phyloP scores from a whole-genome alignment of 129 eudicot genomes.

The Scalesia atractyloides region DNA sequence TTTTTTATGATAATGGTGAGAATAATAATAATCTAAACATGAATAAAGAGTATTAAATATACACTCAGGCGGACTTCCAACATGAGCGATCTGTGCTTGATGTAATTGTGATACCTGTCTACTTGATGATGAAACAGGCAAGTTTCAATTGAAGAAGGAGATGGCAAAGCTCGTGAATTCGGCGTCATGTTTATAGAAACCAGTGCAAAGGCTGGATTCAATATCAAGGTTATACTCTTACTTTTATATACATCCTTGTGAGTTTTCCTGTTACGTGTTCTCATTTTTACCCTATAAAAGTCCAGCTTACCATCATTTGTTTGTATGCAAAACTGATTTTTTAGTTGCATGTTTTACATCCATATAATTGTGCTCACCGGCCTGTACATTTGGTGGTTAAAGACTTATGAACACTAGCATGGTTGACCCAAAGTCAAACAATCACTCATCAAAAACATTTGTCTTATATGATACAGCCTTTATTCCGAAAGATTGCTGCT shows the following conservation, averaged over 20 bases:
- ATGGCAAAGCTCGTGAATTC: slow-evolving; percentile 60
- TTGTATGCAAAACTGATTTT: neutral
- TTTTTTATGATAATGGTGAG: neutral
- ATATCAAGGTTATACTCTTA: slow-evolving; percentile 55
- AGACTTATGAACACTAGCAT: neutral
- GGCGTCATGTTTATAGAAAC: slow-evolving; percentile 88
- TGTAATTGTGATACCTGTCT: neutral
- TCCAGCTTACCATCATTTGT: neutral
- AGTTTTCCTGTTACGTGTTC: too few species aligned
- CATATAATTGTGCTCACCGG: neutral
- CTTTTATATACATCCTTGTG: neutral
- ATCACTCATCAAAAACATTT: neutral
- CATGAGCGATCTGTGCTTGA: neutral
- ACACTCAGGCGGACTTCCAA: too few species aligned
- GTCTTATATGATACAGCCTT: slow-evolving; percentile 47
- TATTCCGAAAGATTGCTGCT: slow-evolving; percentile 84
- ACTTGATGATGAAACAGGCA: slow-evolving; percentile 53
- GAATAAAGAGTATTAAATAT: neutral
- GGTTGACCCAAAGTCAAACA: neutral
- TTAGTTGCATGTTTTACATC: neutral
- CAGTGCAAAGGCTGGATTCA: slow-evolving; percentile 92
- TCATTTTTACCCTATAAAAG: too few species aligned
- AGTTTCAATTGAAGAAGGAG: slow-evolving; percentile 85
- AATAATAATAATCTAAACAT: neutral
- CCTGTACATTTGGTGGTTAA: slow-evolving; percentile 2